A percentile compares a stretch with the other conserved stretches of the same genome.
These are phyloP conservation scores for Coniella lustricola DNA, from an alignment of 2,329 filamentous ascomycete genomes.

Conservation along the genomic window DNA sequence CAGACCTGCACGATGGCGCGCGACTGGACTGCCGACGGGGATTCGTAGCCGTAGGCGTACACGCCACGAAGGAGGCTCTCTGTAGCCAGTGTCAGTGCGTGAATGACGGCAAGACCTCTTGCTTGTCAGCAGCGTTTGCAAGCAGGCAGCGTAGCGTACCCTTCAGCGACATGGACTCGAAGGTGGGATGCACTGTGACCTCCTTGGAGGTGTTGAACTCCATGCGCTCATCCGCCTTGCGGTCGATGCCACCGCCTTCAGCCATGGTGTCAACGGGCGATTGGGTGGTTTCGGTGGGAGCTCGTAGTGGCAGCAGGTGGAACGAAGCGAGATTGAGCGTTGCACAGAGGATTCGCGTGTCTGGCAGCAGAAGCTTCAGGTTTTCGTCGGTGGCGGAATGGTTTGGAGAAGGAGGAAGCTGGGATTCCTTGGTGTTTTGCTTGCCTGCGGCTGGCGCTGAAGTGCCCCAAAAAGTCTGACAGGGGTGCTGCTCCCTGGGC, in stretches of 20 bases:
- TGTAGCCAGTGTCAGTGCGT: constrained; percentile 22
- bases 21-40: constrained; percentile 93
- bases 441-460: constrained; percentile 1
- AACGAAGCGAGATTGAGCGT: no score
- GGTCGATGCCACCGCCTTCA: constrained; percentile 71
- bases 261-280: constrained; percentile 58
- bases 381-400: not conserved
- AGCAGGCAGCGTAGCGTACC: constrained; percentile 32
- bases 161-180: constrained; percentile 95
- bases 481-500: constrained; percentile 7
- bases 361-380: not conserved
- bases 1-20: constrained; percentile 98
- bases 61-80: constrained; percentile 95
- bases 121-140: no score
- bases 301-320: no score
- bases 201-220: constrained; percentile 98
- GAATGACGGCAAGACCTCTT: not conserved
- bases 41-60: constrained; percentile 98
- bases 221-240: constrained; percentile 91
- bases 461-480: constrained; percentile 12
- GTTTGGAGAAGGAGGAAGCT: not conserved
- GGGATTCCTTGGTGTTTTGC: not conserved
- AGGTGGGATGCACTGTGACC: constrained; percentile 88
- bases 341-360: not conserved
- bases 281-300: not conserved